phyloP scores from a whole-genome alignment of 495 filamentous ascomycete species.

The Annulohypoxylon maeteangense region DNA sequence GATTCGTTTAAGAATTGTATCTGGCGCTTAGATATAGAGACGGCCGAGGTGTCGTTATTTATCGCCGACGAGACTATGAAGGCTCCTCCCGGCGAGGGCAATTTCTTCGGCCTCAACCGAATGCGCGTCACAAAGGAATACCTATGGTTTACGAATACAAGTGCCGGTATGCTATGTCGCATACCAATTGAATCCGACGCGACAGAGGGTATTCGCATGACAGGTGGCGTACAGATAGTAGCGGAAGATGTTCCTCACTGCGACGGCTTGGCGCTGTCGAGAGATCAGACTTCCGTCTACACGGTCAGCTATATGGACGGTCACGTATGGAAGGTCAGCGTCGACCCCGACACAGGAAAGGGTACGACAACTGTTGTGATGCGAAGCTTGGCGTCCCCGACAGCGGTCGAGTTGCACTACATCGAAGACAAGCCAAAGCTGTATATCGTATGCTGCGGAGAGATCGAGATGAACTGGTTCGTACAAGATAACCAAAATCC shows the following conservation, averaged over 20 bases:
- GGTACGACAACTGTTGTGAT: slow-evolving; percentile 32
- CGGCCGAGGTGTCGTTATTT: slow-evolving; percentile 30
- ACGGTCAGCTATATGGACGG: slow-evolving; percentile 47
- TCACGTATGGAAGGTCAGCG: slow-evolving; percentile 36
- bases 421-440: slow-evolving; percentile 38
- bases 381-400: slow-evolving; percentile 42
- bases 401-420: slow-evolving; percentile 42
- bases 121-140: slow-evolving; percentile 37
- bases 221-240: slow-evolving; percentile 39
- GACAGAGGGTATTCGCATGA: slow-evolving; percentile 35
- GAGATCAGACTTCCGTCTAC: slow-evolving; percentile 41
- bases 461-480: slow-evolving; percentile 46
- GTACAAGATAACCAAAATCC: slow-evolving; percentile 39
- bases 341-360: slow-evolving; percentile 41
- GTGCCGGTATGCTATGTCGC: slow-evolving; percentile 41
- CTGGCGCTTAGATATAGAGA: slow-evolving; percentile 43
- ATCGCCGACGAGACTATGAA: slow-evolving; percentile 42
- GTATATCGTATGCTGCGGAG: slow-evolving; percentile 46
- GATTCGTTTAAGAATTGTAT: slow-evolving; percentile 41
- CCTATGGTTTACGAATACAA: slow-evolving; percentile 48
- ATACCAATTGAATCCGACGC: slow-evolving; percentile 41
- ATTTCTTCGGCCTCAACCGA: slow-evolving; percentile 45
- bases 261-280: slow-evolving; percentile 42
- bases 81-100: slow-evolving; percentile 18
- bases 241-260: slow-evolving; percentile 39